phyloP scores from a whole-genome alignment of 345 rosid genomes.

The Mercurialis annua region DNA sequence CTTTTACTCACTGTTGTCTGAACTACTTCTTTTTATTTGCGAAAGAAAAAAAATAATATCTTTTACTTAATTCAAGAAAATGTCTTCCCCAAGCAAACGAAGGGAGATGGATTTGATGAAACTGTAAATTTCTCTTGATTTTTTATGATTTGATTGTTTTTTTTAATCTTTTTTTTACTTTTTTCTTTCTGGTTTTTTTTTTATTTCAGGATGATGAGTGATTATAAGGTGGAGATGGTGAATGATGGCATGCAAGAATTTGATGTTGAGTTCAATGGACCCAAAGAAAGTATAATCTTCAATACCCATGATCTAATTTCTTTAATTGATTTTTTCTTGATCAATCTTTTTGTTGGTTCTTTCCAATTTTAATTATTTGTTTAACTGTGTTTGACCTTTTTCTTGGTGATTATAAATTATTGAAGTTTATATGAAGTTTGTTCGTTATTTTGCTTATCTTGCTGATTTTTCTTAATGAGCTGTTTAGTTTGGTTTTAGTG shows the following conservation, averaged over 20 bases:
- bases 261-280: conserved; percentile 93
- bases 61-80: conserved; percentile 11
- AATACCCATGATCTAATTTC: conserved; percentile 16
- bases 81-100: conserved; percentile 99
- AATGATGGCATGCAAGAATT: conserved; percentile 98
- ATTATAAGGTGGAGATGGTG: conserved; percentile 96
- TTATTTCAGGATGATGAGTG: conserved; percentile 95
- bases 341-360: conserved; percentile 17
- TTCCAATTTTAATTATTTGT: no score
- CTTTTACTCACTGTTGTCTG: conserved; percentile 31
- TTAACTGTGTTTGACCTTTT: no score
- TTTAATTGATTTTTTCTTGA: conserved; percentile 12
- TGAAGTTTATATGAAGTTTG: neutral
- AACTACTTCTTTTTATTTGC: conserved; percentile 14
- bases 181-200: conserved; percentile 1
- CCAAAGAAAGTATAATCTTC: conserved; percentile 74
- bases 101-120: conserved; percentile 99
- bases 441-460: neutral
- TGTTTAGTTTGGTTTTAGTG: neutral
- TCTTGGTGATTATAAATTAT: neutral
- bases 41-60: no score
- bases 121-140: conserved; percentile 47
- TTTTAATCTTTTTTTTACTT: neutral
- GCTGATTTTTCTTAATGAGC: neutral
- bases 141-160: neutral